Base-by-base conservation (phyloP, 352 stramenopile species). In the Pythium volutum region DNA sequence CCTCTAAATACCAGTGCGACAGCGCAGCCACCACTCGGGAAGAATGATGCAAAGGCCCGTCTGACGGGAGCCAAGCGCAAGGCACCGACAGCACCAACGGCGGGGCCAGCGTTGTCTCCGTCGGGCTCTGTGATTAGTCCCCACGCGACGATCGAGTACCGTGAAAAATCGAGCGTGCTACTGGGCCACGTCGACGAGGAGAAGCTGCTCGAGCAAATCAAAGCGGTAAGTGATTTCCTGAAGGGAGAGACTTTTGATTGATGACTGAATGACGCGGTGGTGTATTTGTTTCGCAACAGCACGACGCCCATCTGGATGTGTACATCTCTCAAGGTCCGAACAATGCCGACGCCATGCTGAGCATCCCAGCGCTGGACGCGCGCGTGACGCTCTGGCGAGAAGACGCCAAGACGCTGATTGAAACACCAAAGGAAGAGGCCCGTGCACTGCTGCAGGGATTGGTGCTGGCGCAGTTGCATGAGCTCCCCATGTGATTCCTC, bases 291-390 rank as follows among this genome's bases (percentile, higher is more conserved):
- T 34, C 10, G 29, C 29, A 34, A 20, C 55, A 93, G 84, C 76
- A 92, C 39, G 77, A 92, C 33, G 62, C 72, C 15, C 71, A 84
- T 41, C 74, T 82, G 2, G 79, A 89, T 41, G 80, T 91, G 18
- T 91, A 91, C 54, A 79, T 91, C 55, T 91, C 84, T n/a, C 81
- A 90, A 55, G 82, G 82, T 0, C 84, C 87, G 27, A 76, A 83
- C 55, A 83, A 88, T 49, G 80, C 81, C 4, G 84, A 93, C 18
- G 81, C 89, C 31, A 87, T 91, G 59, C 84, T 93, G 68, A 93
- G 78, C 51, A 91, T 93, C 43, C 84, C 84, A 29, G 82, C 71
- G 5, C 72, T 93, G 10, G 79, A 93, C 6, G 84, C 84, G 4
- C 74, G 81, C 48, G 68, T 93, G 29, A 91, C 82, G 42, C 64